These are phyloP conservation scores for Physaria fendleri DNA, from an alignment of 345 rosid species.

Conservation along the genomic window DNA sequence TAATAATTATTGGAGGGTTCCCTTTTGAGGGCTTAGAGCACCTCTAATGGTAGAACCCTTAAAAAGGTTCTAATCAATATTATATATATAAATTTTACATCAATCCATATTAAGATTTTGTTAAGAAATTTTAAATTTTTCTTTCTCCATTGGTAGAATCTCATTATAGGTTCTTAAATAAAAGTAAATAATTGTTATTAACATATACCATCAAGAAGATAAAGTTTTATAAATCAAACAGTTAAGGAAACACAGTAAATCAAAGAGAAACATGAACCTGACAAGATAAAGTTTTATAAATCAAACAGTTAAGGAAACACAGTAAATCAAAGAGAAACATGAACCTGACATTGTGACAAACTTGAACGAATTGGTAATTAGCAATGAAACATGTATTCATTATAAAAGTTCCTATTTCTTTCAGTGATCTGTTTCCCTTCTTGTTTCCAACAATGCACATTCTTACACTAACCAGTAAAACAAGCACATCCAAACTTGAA, in stretches of 20 bases:
- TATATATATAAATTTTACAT: no score
- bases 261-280: slow-evolving; percentile 43
- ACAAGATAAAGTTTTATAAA: background rate
- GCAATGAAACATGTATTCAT: slow-evolving; percentile 68
- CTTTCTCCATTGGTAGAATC: no score
- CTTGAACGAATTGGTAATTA: slow-evolving; percentile 68
- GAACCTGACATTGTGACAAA: slow-evolving; percentile 93
- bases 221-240: background rate
- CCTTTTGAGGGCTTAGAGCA: no score
- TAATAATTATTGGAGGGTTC: no score
- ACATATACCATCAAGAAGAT: background rate
- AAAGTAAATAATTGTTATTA: no score
- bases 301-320: background rate
- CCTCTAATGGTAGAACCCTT: no score
- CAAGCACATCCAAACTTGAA: no score
- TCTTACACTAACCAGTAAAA: slow-evolving; percentile 47
- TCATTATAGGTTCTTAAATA: no score
- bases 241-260: background rate
- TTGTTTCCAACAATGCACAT: slow-evolving; percentile 68
- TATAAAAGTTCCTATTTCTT: slow-evolving; percentile 71
- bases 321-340: background rate
- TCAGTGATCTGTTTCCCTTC: slow-evolving; percentile 67
- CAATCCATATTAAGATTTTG: no score
- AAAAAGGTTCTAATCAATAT: no score
- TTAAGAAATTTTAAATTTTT: no score